Percentiles rank a stretch among this genome's conserved stretches.
Conservation (phyloP, 345 rosid genomes). For the Eucalyptus leucophloia region DNA sequence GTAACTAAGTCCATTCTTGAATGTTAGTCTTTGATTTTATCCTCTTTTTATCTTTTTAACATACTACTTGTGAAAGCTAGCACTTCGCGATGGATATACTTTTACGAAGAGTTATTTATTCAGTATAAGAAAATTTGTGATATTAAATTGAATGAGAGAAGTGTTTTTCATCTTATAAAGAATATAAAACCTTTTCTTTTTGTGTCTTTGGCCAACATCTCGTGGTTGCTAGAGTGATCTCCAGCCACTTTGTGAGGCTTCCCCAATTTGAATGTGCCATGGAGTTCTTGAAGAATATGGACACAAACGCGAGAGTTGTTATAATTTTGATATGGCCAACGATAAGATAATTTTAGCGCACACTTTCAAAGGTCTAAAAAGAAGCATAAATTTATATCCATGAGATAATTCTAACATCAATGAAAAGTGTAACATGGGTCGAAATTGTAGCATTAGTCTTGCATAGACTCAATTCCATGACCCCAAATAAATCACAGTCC, state of each 20-base stretch:
- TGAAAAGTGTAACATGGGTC: neutral
- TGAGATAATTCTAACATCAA: neutral
- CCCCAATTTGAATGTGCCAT: neutral
- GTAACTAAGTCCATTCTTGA: neutral
- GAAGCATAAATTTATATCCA: neutral
- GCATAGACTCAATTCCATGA: neutral
- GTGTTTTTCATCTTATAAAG: neutral
- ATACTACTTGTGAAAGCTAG: neutral
- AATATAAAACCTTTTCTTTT: neutral
- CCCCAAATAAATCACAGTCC: neutral
- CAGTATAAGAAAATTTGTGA: neutral
- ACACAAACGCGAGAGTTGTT: neutral
- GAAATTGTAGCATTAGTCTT: too few species aligned
- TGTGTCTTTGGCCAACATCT: neutral
- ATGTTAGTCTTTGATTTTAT: neutral
- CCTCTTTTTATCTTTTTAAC: neutral
- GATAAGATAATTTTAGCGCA: neutral
- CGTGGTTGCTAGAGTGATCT: neutral
- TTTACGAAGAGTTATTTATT: neutral
- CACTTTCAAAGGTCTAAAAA: neutral
- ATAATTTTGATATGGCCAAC: neutral
- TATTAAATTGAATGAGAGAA: neutral
- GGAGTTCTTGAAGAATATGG: neutral
- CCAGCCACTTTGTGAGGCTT: neutral
- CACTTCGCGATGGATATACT: rapidly evolving